Evolutionary conservation across 164 flowering plant species (phyloP), one percentile per base, ranked within the genome.

Genomic region (Stephania japonica): DNA sequence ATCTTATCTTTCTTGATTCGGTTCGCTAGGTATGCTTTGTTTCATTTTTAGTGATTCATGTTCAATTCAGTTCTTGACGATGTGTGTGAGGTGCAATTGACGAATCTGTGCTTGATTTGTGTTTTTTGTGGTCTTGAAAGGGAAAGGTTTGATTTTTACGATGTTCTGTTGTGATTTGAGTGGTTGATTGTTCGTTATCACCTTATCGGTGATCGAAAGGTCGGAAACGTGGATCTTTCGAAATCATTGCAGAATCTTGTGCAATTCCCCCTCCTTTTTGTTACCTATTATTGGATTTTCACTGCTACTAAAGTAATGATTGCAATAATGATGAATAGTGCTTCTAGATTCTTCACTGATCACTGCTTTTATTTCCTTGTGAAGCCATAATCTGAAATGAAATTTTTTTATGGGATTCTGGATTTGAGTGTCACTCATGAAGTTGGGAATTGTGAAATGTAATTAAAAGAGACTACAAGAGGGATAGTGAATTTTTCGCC

Each of bases 401-500:
- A 16, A 16, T 5, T 56, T 56, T 56, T 56, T n/a, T 56, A 25
- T 11, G 50, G 53, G 38, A 72, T 10, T 76, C 53, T 9, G 53
- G 66, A 70, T 27, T 78, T 14, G n/a, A 24, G n/a, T 56, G 65
- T 11, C 72, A 42, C 19, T 44, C 68, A 27, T 66, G 24, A 44
- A 50, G n/a, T 38, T 42, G n/a, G 62, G 19, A 18, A 19, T 6
- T 14, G 62, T 56, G 21, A 56, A 16, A 56, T 56, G 62, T 19
- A 56, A 56, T n/a, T 10, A 6, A 5, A 19, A 56, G 62, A 19
- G 19, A n/a, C 62, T 10, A 6, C 7, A 19, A 56, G 62, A 56
- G 19, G 62, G n/a, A 56, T 56, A 56, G 18, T 56, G 71, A 71
- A 56, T 49, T 71, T 75, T 26, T 70, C 68, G 43, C 49, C 26